Evolutionary conservation across 2,329 filamentous ascomycete species (phyloP).

Genomic region (Leptographium flavum): DNA sequence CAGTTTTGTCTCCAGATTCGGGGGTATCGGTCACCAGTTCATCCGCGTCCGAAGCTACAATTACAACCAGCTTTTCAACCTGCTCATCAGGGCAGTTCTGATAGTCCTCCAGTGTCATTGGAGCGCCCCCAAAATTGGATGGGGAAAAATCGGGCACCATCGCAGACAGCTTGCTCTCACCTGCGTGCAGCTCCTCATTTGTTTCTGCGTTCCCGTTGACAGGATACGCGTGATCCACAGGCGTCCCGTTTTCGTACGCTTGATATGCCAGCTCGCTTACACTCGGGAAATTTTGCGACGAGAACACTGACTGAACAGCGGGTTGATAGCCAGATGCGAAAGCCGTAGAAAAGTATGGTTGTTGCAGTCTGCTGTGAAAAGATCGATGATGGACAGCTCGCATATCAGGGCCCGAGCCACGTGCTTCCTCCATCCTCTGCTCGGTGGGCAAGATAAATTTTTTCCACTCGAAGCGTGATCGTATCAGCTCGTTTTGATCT

Average conservation of each 20-base stretch:
- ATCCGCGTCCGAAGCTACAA: conserved; percentile 11
- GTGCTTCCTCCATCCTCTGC: conserved; percentile 58
- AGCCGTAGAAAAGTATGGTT: conserved; percentile 14
- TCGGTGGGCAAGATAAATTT: conserved; percentile 62
- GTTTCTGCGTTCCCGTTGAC: conserved; percentile 18
- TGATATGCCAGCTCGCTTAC: conserved; percentile 16
- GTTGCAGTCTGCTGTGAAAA: conserved; percentile 15
- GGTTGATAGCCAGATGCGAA: conserved; percentile 16
- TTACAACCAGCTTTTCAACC: conserved; percentile 17
- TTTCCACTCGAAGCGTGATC: conserved; percentile 62
- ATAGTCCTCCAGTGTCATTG: conserved; percentile 17
- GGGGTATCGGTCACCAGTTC: background rate
- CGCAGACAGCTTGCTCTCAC: conserved; percentile 44
- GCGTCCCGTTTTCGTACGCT: conserved; percentile 11
- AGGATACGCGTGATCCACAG: conserved; percentile 1
- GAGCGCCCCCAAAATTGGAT: conserved; percentile 9
- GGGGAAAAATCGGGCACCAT: conserved; percentile 49
- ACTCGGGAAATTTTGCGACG: conserved; percentile 10
- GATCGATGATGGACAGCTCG: conserved; percentile 13
- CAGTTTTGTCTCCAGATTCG: conserved; percentile 1
- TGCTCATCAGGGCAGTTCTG: conserved; percentile 18
- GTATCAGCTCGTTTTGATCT: conserved; percentile 66
- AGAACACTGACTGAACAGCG: conserved; percentile 13
- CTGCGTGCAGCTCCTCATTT: conserved; percentile 24
- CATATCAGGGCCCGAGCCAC: conserved; percentile 48